Percentiles rank a stretch among this genome's conserved stretches.
Evolutionary conservation across 2,329 filamentous ascomycete genomes (phyloP).

Genomic region (Bimuria novae-zelandiae): DNA sequence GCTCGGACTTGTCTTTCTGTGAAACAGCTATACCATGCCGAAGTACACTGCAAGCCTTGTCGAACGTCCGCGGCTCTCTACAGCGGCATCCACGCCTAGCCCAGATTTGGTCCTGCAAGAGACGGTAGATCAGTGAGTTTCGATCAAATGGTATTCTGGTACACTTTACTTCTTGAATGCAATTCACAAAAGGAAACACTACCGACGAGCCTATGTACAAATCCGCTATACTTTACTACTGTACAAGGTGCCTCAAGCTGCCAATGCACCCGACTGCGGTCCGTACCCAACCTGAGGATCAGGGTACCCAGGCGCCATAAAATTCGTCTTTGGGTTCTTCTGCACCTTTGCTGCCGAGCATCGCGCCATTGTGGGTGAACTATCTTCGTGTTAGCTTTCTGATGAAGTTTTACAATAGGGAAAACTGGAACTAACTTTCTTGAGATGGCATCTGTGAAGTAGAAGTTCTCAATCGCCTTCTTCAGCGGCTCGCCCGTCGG

Average conservation of each 20-base stretch:
- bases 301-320: slow-evolving; percentile 55
- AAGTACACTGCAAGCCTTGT: no score
- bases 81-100: no score
- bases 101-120: no score
- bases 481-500: slow-evolving; percentile 73
- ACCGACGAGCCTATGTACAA: slow-evolving; percentile 38
- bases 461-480: slow-evolving; percentile 93
- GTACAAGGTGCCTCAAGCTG: slow-evolving; percentile 17
- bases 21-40: no score
- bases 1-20: no score
- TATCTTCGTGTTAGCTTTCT: slow-evolving; percentile 46
- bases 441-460: slow-evolving; percentile 96
- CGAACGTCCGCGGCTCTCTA: no score
- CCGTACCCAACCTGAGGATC: slow-evolving; percentile 50
- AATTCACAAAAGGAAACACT: slow-evolving; percentile 23
- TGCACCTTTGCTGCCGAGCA: slow-evolving; percentile 88
- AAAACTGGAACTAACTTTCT: slow-evolving; percentile 71
- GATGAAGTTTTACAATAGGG: not conserved
- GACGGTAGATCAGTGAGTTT: no score
- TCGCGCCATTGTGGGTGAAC: slow-evolving; percentile 97
- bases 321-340: slow-evolving; percentile 56
- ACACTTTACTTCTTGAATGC: slow-evolving; percentile 26
- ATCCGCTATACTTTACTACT: slow-evolving; percentile 16
- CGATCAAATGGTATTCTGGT: slow-evolving; percentile 24
- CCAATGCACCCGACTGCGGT: slow-evolving; percentile 28